phyloP scores from a whole-genome alignment of 208 protist species.

The Leishmania aethiopica region DNA sequence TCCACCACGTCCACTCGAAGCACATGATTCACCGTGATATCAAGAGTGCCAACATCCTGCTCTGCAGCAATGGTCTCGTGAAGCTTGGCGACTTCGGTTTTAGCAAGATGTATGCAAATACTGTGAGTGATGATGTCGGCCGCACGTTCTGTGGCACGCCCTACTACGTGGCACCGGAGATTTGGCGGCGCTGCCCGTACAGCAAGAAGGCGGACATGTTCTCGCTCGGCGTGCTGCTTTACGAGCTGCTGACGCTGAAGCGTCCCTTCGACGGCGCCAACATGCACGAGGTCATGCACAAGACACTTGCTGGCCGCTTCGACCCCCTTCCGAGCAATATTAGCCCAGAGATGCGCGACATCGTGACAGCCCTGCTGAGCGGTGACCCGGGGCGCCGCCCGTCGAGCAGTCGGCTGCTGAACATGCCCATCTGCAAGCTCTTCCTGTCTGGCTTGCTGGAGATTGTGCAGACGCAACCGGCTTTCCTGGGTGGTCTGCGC shows the following conservation, averaged over 20 bases:
- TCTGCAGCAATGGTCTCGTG: constrained; percentile 76
- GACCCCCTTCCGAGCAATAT: constrained; percentile 53
- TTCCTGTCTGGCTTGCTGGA: constrained; percentile 77
- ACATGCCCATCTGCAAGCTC: constrained; percentile 75
- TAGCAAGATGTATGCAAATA: constrained; percentile 60
- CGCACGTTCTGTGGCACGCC: constrained; percentile 87
- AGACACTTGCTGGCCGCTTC: constrained; percentile 58
- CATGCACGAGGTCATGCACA: constrained; percentile 79
- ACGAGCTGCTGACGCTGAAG: constrained; percentile 87
- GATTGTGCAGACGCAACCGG: constrained; percentile 73
- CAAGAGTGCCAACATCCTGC: constrained; percentile 86
- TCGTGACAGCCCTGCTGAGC: constrained; percentile 57
- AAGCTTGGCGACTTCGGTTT: constrained; percentile 92
- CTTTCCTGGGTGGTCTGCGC: constrained; percentile 60
- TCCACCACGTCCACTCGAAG: constrained; percentile 84
- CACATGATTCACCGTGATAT: constrained; percentile 90
- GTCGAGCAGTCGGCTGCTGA: constrained; percentile 64
- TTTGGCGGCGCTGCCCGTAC: constrained; percentile 92
- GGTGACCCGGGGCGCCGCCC: constrained; percentile 60
- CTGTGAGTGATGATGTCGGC: constrained; percentile 56
- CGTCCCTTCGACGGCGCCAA: constrained; percentile 78
- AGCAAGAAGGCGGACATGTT: constrained; percentile 94
- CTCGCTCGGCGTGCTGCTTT: constrained; percentile 85
- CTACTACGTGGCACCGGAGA: constrained; percentile 93
- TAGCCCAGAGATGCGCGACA: constrained; percentile 64